A percentile compares a stretch with the other conserved stretches of the same genome.
Evolutionary conservation across 805 yeast species (phyloP).

Genomic region (Metschnikowia koreensis): DNA sequence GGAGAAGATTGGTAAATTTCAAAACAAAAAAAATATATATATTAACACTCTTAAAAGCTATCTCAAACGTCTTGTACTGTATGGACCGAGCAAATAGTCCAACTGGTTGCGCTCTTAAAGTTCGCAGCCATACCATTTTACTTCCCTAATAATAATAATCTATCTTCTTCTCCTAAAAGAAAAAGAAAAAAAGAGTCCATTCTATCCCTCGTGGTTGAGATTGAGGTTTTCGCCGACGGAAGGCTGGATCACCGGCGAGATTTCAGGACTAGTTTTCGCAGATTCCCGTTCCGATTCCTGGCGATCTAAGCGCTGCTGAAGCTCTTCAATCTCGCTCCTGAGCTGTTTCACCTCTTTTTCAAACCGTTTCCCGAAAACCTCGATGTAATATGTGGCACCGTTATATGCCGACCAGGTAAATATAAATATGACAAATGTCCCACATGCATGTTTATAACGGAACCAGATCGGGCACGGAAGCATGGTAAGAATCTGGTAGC

Average conservation of each 20-base stretch:
- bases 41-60: too few relatives aligned
- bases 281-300: constrained; percentile 11
- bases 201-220: not conserved
- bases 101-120: too few relatives aligned
- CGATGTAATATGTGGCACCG: constrained; percentile 94
- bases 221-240: not conserved
- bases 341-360: constrained; percentile 79
- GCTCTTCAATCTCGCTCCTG: constrained; percentile 64
- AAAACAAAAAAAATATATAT: too few relatives aligned
- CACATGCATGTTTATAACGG: constrained; percentile 62
- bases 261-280: constrained; percentile 11
- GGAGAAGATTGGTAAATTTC: too few relatives aligned
- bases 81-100: too few relatives aligned
- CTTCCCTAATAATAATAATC: too few relatives aligned
- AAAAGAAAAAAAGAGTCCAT: too few relatives aligned
- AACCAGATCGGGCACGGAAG: constrained; percentile 87
- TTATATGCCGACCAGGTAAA: constrained; percentile 80
- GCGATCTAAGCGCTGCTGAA: constrained; percentile 39
- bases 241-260: constrained; percentile 12
- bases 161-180: too few relatives aligned
- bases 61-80: too few relatives aligned
- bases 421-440: constrained; percentile 65
- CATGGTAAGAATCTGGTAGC: constrained; percentile 86
- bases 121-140: too few relatives aligned
- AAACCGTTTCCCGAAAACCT: constrained; percentile 84